Evolutionary conservation across 306 rosid genomes (phyloP).

Genomic region (Cicer judaicum): DNA sequence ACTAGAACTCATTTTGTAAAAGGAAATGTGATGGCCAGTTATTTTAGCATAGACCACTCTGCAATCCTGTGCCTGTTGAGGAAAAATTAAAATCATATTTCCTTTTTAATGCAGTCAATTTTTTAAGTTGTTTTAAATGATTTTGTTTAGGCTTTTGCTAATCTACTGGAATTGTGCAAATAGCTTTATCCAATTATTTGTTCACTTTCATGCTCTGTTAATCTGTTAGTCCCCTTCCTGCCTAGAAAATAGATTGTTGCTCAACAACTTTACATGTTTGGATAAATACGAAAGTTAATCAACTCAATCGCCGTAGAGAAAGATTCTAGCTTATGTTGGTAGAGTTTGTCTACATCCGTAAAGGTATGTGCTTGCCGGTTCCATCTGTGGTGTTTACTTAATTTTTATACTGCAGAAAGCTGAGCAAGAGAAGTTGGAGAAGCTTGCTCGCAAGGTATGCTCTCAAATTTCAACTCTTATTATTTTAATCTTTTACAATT

Average conservation of each 20-base stretch:
- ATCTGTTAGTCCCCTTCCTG: background rate
- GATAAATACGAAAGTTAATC: conserved; percentile 15
- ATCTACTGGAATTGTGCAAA: conserved; percentile 14
- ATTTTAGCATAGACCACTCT: background rate
- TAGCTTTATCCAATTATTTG: background rate
- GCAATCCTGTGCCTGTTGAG: conserved; percentile 18
- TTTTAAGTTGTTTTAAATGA: conserved; percentile 4
- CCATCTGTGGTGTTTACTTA: conserved; percentile 8
- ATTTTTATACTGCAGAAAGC: conserved; percentile 63
- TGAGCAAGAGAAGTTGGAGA: conserved; percentile 88
- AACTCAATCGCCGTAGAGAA: background rate
- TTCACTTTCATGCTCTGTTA: conserved; percentile 8
- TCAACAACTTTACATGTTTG: conserved; percentile 29
- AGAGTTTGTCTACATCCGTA: conserved; percentile 9
- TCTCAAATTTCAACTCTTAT: conserved; percentile 15
- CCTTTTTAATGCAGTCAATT: background rate
- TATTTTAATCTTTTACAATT: conserved; percentile 6
- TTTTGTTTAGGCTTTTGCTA: conserved; percentile 16
- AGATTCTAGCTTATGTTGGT: background rate
- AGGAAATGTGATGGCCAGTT: conserved; percentile 5
- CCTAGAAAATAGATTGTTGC: conserved; percentile 19
- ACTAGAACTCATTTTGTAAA: background rate
- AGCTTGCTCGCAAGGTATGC: conserved; percentile 85
- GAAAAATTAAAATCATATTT: conserved; percentile 2
- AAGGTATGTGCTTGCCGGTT: conserved; percentile 33